These are phyloP conservation scores for Mortierella antarctica DNA, from an alignment of 192 early-diverging fungal species.

Conservation along the genomic window DNA sequence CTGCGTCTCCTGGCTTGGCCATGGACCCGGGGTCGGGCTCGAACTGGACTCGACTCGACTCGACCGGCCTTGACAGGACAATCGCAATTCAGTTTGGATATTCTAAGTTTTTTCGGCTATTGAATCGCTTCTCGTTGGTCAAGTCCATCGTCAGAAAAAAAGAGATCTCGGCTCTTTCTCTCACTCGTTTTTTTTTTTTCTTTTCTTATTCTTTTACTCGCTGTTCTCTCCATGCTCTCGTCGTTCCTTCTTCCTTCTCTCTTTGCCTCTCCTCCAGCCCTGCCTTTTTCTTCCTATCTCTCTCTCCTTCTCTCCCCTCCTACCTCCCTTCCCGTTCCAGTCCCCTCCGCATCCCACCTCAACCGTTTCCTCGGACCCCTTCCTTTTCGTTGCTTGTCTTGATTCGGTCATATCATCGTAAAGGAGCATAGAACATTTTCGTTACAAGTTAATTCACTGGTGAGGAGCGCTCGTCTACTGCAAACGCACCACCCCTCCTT, in stretches of 20 bases:
- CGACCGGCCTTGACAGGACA: too few relatives aligned
- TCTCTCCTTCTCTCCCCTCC: constrained; percentile 1
- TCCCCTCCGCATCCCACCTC: not conserved
- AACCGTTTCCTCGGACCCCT: not conserved
- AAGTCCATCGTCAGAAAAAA: too few relatives aligned
- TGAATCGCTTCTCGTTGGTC: too few relatives aligned
- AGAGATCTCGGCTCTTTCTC: not conserved
- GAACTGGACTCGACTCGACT: too few relatives aligned
- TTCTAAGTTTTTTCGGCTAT: too few relatives aligned
- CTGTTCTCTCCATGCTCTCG: constrained; percentile 3
- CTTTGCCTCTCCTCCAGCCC: not conserved
- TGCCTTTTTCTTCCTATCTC: not conserved
- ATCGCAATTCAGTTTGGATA: too few relatives aligned
- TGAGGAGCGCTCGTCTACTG: not conserved
- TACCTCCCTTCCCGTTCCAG: not conserved
- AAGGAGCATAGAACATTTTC: not conserved
- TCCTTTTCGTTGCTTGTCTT: constrained; percentile 3
- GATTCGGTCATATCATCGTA: too few relatives aligned
- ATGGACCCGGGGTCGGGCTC: too few relatives aligned
- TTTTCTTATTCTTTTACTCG: not conserved
- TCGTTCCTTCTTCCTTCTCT: not conserved
- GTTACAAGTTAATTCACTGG: not conserved
- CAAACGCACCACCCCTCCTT: not conserved
- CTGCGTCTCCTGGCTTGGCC: too few relatives aligned
- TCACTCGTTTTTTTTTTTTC: not conserved